Evolutionary conservation across 2,329 filamentous ascomycete genomes (phyloP).

Genomic region (Pseudopithomyces chartarum): DNA sequence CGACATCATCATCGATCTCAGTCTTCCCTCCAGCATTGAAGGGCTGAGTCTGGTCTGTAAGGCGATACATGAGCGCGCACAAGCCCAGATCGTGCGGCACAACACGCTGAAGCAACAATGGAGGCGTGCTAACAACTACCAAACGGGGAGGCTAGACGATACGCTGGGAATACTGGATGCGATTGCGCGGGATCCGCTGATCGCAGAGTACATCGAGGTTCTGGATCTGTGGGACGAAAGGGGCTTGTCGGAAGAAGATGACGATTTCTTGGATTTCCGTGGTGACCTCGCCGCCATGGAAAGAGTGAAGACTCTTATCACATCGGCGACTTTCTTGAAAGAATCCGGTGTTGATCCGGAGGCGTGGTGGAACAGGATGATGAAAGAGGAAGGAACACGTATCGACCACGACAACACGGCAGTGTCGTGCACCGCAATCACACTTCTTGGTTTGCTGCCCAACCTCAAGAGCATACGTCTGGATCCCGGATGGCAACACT

Average conservation of each 20-base stretch:
- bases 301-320: constrained; percentile 25
- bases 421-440: constrained; percentile 27
- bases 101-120: constrained; percentile 33
- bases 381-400: constrained; percentile 24
- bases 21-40: constrained; percentile 34
- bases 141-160: constrained; percentile 19
- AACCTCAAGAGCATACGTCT: constrained; percentile 36
- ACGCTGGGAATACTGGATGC: constrained; percentile 30
- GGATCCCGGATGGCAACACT: constrained; percentile 29
- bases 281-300: constrained; percentile 23
- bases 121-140: constrained; percentile 25
- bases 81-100: constrained; percentile 32
- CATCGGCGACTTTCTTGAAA: constrained; percentile 8
- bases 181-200: constrained; percentile 31
- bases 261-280: constrained; percentile 20
- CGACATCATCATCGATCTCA: constrained; percentile 34
- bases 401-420: constrained; percentile 17
- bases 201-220: constrained; percentile 35
- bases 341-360: constrained; percentile 18
- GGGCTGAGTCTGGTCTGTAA: constrained; percentile 38
- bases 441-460: constrained; percentile 33
- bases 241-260: not conserved
- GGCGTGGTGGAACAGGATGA: constrained; percentile 34
- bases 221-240: constrained; percentile 33
- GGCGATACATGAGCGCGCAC: constrained; percentile 30